These are phyloP conservation scores for Penicillium ucsense DNA, from an alignment of 495 filamentous ascomycete genomes.

Conservation along the genomic window DNA sequence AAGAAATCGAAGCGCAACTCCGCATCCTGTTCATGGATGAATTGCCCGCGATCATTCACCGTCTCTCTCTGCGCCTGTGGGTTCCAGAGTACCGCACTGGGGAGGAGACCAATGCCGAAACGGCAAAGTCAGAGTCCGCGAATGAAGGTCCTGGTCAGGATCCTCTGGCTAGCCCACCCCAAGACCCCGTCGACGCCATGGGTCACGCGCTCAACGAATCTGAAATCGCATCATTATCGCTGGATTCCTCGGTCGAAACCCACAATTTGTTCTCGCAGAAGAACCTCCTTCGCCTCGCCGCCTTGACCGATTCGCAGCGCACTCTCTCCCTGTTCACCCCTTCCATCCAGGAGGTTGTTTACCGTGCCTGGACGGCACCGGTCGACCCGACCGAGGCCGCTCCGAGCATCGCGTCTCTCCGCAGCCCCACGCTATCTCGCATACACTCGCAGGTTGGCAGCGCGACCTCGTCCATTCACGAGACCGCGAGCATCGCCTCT, in stretches of 20 bases:
- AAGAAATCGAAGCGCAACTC: constrained; percentile 91
- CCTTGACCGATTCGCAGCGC: constrained; percentile 70
- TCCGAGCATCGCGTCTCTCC: constrained; percentile 44
- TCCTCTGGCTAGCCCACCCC: constrained; percentile 68
- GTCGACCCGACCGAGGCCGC: constrained; percentile 57
- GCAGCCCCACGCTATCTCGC: constrained; percentile 43
- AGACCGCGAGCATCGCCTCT: constrained; percentile 35
- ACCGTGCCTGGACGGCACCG: constrained; percentile 83
- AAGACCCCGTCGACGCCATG: constrained; percentile 64
- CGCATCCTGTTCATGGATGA: constrained; percentile 95
- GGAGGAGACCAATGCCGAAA: constrained; percentile 33
- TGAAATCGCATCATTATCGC: constrained; percentile 62
- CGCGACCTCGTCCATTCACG: constrained; percentile 43
- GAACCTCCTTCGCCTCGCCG: constrained; percentile 67
- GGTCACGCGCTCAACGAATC: constrained; percentile 66
- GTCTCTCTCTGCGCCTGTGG: constrained; percentile 82
- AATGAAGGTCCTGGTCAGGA: constrained; percentile 50
- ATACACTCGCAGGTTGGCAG: constrained; percentile 53
- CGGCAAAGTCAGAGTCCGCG: constrained; percentile 14
- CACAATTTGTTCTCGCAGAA: constrained; percentile 86
- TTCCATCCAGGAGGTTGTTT: constrained; percentile 71
- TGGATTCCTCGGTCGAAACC: constrained; percentile 65
- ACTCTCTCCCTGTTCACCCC: constrained; percentile 85
- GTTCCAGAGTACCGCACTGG: constrained; percentile 74
- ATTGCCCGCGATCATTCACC: constrained; percentile 89